Evolutionary conservation across 768 basidiomycete species (phyloP), one percentile per base, ranked within the genome.

Genomic region (Strobilomyces echinocephalus): DNA sequence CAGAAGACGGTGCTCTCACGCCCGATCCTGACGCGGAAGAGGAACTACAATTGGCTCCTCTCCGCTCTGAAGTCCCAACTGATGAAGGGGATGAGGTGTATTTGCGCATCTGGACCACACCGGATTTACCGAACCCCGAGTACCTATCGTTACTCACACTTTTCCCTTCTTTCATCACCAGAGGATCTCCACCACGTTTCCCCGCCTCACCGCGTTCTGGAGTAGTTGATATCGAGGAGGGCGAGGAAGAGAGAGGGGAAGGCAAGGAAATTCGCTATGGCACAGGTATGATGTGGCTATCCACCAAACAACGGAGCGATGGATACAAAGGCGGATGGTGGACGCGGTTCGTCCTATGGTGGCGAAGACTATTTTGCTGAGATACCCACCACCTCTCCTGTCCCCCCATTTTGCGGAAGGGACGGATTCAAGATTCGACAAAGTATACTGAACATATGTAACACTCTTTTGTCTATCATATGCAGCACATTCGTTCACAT

Each of bases 231-330:
- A 71, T 88, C 33, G 89, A 91, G 68, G 85, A 86, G 64, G 88
- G 82, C 24, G 80, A 80, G 51, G 80, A 81, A 46, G 77, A 79
- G 43, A 72, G 75, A 35, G 72, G 67, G 16, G 81, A 82, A 59
- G 76, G 74, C 55, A 79, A 78, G 51, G 78, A 79, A 34, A 77
- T 92, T 53, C 79, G 78, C 30, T 82, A 83, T 66, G 91, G 91
- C 18, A 93, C 91, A n/a, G 91, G 91, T 8, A 74, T 78, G 44
- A 86, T 95, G 80, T 90, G 87, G 85, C 71, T 90, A 28, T 84
- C 88, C 51, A 64, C 76, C 20, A 81, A 78, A 61, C 64, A 70
- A 41, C 83, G 92, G 35, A 69, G 72, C 36, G 75, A 78, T 28
- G 85, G 82, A 11, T 92, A 84, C 83, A 74, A 81, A 63, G 90